A percentile compares a stretch with the other conserved stretches of the same genome.
Evolutionary conservation across 495 filamentous ascomycete genomes (phyloP).

Genomic region (Achaetomiella virescens): DNA sequence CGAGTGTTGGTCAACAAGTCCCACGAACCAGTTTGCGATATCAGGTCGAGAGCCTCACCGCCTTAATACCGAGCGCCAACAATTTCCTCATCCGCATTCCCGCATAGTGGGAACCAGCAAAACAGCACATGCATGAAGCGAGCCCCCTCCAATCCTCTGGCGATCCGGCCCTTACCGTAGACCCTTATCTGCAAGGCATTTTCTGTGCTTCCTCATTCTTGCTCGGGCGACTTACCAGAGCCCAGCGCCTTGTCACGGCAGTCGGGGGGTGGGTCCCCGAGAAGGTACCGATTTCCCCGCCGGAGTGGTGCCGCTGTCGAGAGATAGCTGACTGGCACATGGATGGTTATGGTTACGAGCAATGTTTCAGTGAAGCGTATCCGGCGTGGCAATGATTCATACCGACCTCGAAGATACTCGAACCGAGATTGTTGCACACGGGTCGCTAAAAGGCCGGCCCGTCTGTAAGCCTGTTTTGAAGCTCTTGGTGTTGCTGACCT

Average conservation of each 20-base stretch:
- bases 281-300: neutral
- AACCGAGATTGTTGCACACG: neutral
- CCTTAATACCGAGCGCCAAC: no score
- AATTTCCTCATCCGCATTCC: no score
- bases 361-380: neutral
- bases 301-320: neutral
- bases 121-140: no score
- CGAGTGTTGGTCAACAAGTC: no score
- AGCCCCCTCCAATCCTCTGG: neutral
- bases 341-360: neutral
- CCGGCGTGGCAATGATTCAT: neutral
- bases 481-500: neutral
- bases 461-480: neutral
- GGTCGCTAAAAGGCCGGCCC: neutral
- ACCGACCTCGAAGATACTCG: no score
- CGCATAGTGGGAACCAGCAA: no score
- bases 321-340: neutral
- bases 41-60: no score
- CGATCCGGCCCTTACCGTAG: neutral
- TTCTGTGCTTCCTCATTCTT: neutral
- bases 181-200: constrained; percentile 3
- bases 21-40: no score
- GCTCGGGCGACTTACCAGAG: neutral
- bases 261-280: neutral
- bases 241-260: neutral